Conservation (phyloP, 257 asterid genomes). For the Forsythia suspensa region DNA sequence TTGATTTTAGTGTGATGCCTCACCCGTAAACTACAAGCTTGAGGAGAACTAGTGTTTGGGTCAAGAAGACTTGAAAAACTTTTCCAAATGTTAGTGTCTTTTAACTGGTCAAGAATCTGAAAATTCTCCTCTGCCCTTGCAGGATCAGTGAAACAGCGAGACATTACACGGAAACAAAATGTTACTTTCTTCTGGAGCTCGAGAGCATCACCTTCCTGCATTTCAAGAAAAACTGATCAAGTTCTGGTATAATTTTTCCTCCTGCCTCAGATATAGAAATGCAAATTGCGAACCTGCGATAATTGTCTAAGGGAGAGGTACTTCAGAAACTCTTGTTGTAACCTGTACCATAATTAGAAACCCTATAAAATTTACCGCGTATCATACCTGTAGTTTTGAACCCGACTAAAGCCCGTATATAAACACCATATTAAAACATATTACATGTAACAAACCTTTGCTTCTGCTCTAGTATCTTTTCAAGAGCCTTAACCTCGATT, state of each 20-base stretch:
- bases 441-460: slow-evolving; percentile 62
- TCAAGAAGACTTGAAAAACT: slow-evolving; percentile 62
- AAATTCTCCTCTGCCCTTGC: slow-evolving; percentile 83
- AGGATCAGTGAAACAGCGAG: slow-evolving; percentile 82
- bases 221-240: slow-evolving; percentile 25
- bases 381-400: slow-evolving; percentile 8
- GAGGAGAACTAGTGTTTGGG: slow-evolving; percentile 58
- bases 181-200: slow-evolving; percentile 79
- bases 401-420: neutral
- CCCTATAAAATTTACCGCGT: slow-evolving; percentile 2
- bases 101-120: slow-evolving; percentile 80
- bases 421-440: slow-evolving; percentile 11
- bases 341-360: slow-evolving; percentile 49
- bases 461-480: slow-evolving; percentile 94
- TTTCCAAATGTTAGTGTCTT: slow-evolving; percentile 80
- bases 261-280: slow-evolving; percentile 15
- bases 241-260: slow-evolving; percentile 13
- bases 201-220: slow-evolving; percentile 75
- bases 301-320: slow-evolving; percentile 72
- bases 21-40: slow-evolving; percentile 71
- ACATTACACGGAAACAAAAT: slow-evolving; percentile 79
- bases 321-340: slow-evolving; percentile 89
- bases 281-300: slow-evolving; percentile 57
- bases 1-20: slow-evolving; percentile 33
- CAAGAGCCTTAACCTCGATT: slow-evolving; percentile 91